Evolutionary conservation across 2,329 filamentous ascomycete species (phyloP).

Genomic region (Aspergillus awamori): DNA sequence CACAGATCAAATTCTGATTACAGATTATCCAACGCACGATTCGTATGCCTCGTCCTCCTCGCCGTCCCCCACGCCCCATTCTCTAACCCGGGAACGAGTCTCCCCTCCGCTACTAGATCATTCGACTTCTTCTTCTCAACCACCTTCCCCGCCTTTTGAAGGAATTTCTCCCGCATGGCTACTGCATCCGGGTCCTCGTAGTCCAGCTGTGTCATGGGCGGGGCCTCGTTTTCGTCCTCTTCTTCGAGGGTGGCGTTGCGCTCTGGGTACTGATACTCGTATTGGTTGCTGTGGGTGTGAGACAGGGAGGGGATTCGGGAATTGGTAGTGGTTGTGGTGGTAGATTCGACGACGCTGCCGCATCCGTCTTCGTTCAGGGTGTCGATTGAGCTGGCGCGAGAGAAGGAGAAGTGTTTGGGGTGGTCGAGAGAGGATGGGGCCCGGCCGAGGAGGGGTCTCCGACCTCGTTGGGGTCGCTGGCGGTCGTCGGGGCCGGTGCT

Average conservation of each 20-base stretch:
- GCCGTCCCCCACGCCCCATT: conserved; percentile 38
- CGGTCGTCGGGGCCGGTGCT: conserved; percentile 18
- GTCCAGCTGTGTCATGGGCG: conserved; percentile 51
- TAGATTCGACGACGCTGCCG: conserved; percentile 39
- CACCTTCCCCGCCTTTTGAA: conserved; percentile 49
- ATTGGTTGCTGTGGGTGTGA: conserved; percentile 22
- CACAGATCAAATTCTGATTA: background rate
- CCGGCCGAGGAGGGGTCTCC: conserved; percentile 46
- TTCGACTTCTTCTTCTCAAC: conserved; percentile 33
- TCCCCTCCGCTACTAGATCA: conserved; percentile 7
- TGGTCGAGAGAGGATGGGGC: conserved; percentile 41
- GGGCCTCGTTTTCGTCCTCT: conserved; percentile 38
- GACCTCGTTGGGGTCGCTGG: conserved; percentile 26
- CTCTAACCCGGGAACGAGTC: conserved; percentile 35
- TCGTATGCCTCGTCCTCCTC: conserved; percentile 39
- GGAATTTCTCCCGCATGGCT: conserved; percentile 59
- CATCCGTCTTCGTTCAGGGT: conserved; percentile 51
- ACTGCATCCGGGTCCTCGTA: conserved; percentile 56
- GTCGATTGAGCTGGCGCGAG: conserved; percentile 54
- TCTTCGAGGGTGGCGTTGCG: conserved; percentile 18
- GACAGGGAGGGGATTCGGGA: background rate
- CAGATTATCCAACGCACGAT: conserved; percentile 25
- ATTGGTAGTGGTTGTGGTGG: conserved; percentile 23
- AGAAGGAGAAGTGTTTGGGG: conserved; percentile 26
- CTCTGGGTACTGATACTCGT: conserved; percentile 33